Conservation (phyloP, 345 rosid species). For the Ceriops tagal region DNA sequence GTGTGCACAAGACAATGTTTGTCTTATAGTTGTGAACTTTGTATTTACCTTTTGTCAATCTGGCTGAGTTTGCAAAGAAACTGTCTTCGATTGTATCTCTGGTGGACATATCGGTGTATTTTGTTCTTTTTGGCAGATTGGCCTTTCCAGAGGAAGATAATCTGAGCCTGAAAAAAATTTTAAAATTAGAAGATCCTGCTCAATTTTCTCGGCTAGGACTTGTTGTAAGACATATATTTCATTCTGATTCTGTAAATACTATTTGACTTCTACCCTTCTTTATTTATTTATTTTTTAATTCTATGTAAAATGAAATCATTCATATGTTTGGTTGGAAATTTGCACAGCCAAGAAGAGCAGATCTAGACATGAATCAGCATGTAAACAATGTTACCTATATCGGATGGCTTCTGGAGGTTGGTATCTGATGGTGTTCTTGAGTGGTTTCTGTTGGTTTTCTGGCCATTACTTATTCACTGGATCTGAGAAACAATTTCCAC, state of each 20-base stretch:
- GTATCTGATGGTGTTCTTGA: conserved; percentile 13
- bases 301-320: background rate
- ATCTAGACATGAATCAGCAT: conserved; percentile 97
- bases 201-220: conserved; percentile 66
- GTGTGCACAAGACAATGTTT: too few species aligned
- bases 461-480: background rate
- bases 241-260: background rate
- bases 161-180: conserved; percentile 66
- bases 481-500: background rate
- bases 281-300: background rate
- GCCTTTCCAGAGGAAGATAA: conserved; percentile 81
- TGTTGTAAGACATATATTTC: conserved; percentile 40
- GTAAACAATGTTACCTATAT: conserved; percentile 88
- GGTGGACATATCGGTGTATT: background rate
- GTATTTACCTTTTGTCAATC: too few species aligned
- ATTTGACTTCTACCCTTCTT: background rate
- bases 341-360: conserved; percentile 88
- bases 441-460: conserved; percentile 1
- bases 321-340: conserved; percentile 7
- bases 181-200: conserved; percentile 74
- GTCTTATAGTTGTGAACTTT: too few species aligned
- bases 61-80: too few species aligned
- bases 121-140: conserved; percentile 39
- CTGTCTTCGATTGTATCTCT: background rate
- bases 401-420: conserved; percentile 93